Evolutionary conservation across 148 eudicot genomes (phyloP).

Genomic region (Rheum nobile): DNA sequence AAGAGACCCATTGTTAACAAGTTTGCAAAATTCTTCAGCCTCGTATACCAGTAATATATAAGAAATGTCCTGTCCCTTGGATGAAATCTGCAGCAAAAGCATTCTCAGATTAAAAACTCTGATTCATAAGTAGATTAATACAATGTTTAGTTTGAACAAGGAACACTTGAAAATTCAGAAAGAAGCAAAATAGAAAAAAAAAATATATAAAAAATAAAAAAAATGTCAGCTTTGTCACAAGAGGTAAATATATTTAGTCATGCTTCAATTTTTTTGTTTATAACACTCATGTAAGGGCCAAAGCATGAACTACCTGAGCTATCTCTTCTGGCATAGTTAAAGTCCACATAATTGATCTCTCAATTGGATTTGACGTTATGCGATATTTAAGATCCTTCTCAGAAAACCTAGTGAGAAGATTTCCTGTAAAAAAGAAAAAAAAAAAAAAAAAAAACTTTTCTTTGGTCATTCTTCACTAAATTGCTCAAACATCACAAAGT

Average conservation of each 20-base stretch:
- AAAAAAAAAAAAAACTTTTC: slow-evolving; percentile 9
- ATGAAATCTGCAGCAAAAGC: slow-evolving; percentile 32
- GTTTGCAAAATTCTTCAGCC: slow-evolving; percentile 84
- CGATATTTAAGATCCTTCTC: slow-evolving; percentile 52
- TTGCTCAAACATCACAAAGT: not conserved
- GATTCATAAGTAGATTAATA: not conserved
- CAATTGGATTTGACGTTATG: slow-evolving; percentile 53
- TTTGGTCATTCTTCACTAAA: not conserved
- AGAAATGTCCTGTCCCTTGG: slow-evolving; percentile 29
- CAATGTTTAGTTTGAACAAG: not conserved
- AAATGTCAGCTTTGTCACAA: not conserved
- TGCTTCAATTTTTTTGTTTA: not conserved
- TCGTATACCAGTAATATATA: slow-evolving; percentile 63
- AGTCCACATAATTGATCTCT: slow-evolving; percentile 70
- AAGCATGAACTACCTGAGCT: slow-evolving; percentile 41
- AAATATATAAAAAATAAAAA: not conserved
- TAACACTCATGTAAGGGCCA: not conserved
- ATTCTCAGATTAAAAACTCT: not conserved
- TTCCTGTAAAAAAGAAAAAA: slow-evolving; percentile 37
- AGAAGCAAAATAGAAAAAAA: not conserved
- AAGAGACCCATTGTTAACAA: slow-evolving; percentile 45
- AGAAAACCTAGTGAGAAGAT: slow-evolving; percentile 57
- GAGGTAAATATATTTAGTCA: not conserved
- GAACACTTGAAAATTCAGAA: not conserved
- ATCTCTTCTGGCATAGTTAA: slow-evolving; percentile 57